Percentiles rank a stretch among this genome's conserved stretches.
phyloP scores from a whole-genome alignment of 2,329 filamentous ascomycete genomes.

The Penicillium verrucosum region DNA sequence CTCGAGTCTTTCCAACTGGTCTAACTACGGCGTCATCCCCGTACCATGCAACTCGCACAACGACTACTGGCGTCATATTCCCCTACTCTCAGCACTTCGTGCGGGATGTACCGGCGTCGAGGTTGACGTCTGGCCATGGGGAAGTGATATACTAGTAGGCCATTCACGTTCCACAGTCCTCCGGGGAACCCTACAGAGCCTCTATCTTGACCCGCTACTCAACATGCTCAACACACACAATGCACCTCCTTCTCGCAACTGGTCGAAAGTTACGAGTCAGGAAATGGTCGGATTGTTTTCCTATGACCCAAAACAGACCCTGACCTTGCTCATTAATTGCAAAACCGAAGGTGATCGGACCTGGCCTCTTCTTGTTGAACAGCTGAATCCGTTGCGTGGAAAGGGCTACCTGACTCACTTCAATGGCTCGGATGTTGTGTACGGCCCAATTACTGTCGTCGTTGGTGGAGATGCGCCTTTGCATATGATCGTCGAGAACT shows the following conservation, averaged over 20 bases:
- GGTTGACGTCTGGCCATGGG: slow-evolving; percentile 65
- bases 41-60: slow-evolving; percentile 66
- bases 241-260: slow-evolving; percentile 1
- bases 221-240: slow-evolving; percentile 57
- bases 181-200: slow-evolving; percentile 55
- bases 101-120: slow-evolving; percentile 63
- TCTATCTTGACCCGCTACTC: slow-evolving; percentile 65
- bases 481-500: slow-evolving; percentile 36
- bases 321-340: slow-evolving; percentile 66
- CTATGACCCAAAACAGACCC: slow-evolving; percentile 50
- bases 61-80: slow-evolving; percentile 65
- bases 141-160: slow-evolving; percentile 60
- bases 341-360: slow-evolving; percentile 53
- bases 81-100: slow-evolving; percentile 60
- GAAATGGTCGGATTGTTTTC: slow-evolving; percentile 54
- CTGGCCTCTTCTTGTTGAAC: slow-evolving; percentile 29
- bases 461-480: slow-evolving; percentile 49
- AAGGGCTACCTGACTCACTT: slow-evolving; percentile 46
- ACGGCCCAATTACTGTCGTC: slow-evolving; percentile 48
- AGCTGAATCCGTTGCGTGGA: slow-evolving; percentile 43
- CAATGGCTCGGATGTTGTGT: slow-evolving; percentile 35
- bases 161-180: slow-evolving; percentile 58
- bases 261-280: slow-evolving; percentile 2
- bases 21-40: slow-evolving; percentile 45
- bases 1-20: background rate